Evolutionary conservation across 1,284 basidiomycete species (phyloP).

Genomic region (Cryptococcus deneoformans): DNA sequence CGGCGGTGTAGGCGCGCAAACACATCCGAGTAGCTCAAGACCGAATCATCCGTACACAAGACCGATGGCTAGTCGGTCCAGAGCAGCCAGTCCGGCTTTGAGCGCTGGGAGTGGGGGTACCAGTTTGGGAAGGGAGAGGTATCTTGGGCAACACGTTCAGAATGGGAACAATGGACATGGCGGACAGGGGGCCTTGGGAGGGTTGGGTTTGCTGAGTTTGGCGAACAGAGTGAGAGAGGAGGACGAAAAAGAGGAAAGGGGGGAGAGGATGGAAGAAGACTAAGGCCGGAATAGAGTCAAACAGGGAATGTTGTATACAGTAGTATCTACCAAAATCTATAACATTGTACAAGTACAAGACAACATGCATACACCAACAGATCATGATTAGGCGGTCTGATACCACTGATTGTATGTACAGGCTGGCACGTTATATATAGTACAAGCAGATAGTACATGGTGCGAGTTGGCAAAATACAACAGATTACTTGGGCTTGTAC

Average conservation of each 20-base stretch:
- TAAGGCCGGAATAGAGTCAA: no score
- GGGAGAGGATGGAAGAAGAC: no score
- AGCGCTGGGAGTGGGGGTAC: conserved; percentile 36
- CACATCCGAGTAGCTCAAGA: not conserved
- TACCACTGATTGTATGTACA: no score
- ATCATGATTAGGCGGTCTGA: no score
- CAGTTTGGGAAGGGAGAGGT: conserved; percentile 21
- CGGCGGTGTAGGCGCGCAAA: not conserved
- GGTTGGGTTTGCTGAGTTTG: conserved; percentile 39
- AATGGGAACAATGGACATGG: conserved; percentile 7
- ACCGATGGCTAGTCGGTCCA: conserved; percentile 34
- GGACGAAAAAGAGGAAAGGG: conserved; percentile 11
- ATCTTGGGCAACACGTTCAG: conserved; percentile 15
- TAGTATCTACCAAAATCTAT: no score
- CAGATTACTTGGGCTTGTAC: no score
- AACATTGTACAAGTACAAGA: no score
- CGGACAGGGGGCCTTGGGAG: conserved; percentile 25
- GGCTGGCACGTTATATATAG: no score
- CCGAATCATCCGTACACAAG: conserved; percentile 35
- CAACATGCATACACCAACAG: no score
- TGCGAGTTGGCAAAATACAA: no score
- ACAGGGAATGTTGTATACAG: no score
- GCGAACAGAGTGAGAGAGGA: conserved; percentile 14
- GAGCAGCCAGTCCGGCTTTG: conserved; percentile 41
- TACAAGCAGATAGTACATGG: no score